Evolutionary conservation across 768 basidiomycete species (phyloP).

Genomic region (Lactarius vividus): DNA sequence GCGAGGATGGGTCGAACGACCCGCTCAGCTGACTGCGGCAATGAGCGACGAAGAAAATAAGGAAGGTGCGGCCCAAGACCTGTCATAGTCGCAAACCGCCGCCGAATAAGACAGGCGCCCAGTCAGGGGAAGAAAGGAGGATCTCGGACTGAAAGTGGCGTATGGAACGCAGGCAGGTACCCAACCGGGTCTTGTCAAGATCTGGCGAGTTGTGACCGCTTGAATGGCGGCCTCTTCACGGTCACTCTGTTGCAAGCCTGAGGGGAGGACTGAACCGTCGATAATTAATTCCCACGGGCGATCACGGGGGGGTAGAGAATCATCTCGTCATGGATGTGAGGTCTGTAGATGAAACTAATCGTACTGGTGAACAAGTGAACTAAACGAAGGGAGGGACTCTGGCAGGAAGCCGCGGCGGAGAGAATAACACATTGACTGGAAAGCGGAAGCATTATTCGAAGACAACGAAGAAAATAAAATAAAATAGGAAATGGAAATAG

Average conservation of each 20-base stretch:
- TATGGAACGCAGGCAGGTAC: conserved; percentile 8
- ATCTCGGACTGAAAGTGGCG: conserved; percentile 25
- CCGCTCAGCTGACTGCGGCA: conserved; percentile 24
- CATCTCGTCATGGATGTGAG: background rate
- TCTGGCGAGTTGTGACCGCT: conserved; percentile 15
- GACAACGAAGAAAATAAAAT: background rate
- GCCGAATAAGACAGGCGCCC: conserved; percentile 22
- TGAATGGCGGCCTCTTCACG: background rate
- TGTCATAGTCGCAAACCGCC: conserved; percentile 12
- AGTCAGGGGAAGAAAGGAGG: conserved; percentile 10
- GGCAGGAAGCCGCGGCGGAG: conserved; percentile 19
- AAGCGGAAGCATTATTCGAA: conserved; percentile 1
- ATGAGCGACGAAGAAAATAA: conserved; percentile 10
- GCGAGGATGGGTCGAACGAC: conserved; percentile 14
- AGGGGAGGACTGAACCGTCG: background rate
- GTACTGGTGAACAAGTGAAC: background rate
- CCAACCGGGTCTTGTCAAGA: conserved; percentile 17
- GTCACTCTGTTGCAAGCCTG: conserved; percentile 4
- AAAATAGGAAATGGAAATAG: background rate
- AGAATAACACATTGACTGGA: conserved; percentile 14
- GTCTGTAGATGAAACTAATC: conserved; percentile 21
- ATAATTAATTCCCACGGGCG: conserved; percentile 12
- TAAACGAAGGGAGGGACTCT: background rate
- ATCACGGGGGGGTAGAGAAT: background rate
- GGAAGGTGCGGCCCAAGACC: conserved; percentile 8